These are phyloP conservation scores for Clonostachys sp. DNA, from an alignment of 2,329 filamentous ascomycete genomes.

Conservation along the genomic window DNA sequence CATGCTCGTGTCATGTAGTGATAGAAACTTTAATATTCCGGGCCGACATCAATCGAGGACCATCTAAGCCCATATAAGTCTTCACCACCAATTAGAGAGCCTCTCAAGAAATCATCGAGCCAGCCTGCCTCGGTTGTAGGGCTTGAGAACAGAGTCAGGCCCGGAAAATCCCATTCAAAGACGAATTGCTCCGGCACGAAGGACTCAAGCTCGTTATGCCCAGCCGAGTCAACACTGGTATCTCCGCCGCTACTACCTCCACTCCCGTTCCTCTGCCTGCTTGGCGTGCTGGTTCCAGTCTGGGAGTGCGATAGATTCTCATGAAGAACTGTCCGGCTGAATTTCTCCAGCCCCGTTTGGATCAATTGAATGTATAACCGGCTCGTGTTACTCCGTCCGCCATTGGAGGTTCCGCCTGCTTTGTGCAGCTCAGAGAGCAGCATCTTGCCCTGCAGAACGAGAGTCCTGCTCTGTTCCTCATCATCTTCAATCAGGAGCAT, in stretches of 20 bases:
- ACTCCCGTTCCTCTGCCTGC: background rate
- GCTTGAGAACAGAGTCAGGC: conserved; percentile 35
- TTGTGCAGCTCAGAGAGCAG: conserved; percentile 16
- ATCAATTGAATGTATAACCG: conserved; percentile 17
- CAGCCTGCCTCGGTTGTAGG: conserved; percentile 13
- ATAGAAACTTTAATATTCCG: too few species aligned
- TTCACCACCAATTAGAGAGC: conserved; percentile 11
- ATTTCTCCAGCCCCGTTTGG: conserved; percentile 13
- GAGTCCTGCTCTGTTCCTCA: conserved; percentile 6
- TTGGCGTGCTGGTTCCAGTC: background rate
- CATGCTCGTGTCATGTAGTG: too few species aligned
- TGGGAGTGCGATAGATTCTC: background rate
- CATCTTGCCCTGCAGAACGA: conserved; percentile 9
- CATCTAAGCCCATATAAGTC: conserved; percentile 11
- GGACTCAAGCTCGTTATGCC: conserved; percentile 37
- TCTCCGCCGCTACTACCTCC: background rate
- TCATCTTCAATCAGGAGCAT: conserved; percentile 37
- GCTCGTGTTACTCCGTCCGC: conserved; percentile 24
- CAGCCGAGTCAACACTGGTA: conserved; percentile 1
- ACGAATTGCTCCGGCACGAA: conserved; percentile 51
- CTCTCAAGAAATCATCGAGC: conserved; percentile 15
- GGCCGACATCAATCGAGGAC: background rate
- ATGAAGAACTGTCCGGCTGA: conserved; percentile 5
- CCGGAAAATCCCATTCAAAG: conserved; percentile 54
- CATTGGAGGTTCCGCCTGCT: conserved; percentile 5